Percentiles rank a stretch among this genome's conserved stretches.
Evolutionary conservation across 73 alveolate genomes (phyloP).

Genomic region (Effrenium voratum): DNA sequence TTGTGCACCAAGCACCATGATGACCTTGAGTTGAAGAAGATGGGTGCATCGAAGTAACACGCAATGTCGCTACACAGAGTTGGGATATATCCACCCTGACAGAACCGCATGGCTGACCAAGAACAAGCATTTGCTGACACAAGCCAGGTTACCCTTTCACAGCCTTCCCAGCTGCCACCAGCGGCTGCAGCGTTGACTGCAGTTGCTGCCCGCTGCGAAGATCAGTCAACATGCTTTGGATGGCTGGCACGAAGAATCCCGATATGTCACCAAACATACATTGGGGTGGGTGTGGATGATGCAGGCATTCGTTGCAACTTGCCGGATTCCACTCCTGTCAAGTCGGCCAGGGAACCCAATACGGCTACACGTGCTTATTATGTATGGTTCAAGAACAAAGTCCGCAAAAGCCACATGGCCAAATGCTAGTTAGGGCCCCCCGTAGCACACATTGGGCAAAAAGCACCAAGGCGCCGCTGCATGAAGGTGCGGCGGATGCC

Average conservation of each 20-base stretch:
- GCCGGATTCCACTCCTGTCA: background rate
- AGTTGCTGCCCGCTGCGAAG: background rate
- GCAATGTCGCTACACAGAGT: too few species aligned
- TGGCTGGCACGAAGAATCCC: background rate
- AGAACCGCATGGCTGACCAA: too few species aligned
- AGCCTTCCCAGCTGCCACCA: background rate
- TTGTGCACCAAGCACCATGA: background rate
- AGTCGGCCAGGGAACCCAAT: background rate
- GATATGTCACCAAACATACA: constrained; percentile 10
- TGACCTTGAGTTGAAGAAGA: background rate
- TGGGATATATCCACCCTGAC: too few species aligned
- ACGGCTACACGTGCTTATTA: background rate
- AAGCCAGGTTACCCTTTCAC: background rate
- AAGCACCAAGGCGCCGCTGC: background rate
- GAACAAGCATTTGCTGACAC: background rate
- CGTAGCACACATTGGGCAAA: background rate
- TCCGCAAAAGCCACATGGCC: background rate
- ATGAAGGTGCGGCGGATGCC: background rate
- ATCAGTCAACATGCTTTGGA: background rate
- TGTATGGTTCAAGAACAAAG: background rate
- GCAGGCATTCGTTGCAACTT: background rate
- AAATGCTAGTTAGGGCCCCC: background rate
- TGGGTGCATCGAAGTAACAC: too few species aligned
- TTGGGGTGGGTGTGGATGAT: constrained; percentile 8
- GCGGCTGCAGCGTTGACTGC: background rate